Base-by-base conservation (phyloP, 495 filamentous ascomycete species). In the Hypomontagnella submonticulosa region DNA sequence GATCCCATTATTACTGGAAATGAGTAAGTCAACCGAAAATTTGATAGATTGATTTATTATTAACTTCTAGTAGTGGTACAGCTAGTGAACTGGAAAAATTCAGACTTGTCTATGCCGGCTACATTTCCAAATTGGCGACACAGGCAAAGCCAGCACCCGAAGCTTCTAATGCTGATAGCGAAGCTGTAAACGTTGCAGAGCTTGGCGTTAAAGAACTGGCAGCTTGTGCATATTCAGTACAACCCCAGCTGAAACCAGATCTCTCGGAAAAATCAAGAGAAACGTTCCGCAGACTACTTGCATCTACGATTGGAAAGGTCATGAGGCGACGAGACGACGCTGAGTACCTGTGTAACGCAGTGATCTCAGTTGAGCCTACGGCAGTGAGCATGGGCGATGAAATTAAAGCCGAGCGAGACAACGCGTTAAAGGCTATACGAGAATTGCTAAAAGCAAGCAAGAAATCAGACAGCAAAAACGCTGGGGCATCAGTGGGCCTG, bases 281-380 rank as follows among this genome's bases (percentile, higher is more conserved):
- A 23, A 77, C 90, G 20, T 89, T 94, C 66, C 85, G 89, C 43
- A 85, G 83, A 52, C 82, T 90, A 11, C 82, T 96, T 46, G 77
- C 78, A 10, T 80, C 81, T 27, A 78, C 81, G 43, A 83, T 96
- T 59, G 85, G 89, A 40, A 88, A 89, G 64, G 78, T 96, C 2
- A 82, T 92, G 16, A 78, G 83, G n/a, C 81, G 85, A n/a, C 80
- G 83, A 16, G 82, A 84, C 47, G 84, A 85, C 44, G 84, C 79
- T 27, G 72, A 71, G 1, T 80, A 79, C 56, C 73, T 84, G 18
- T 85, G 84, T 66, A 68, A 77, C 54, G 76, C 81, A 36, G 76
- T 85, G 16, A 57, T 78, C 40, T 74, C 75, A 7, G 77, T 86
- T 37, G 75, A 82, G 32, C 71, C 78, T 1, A 76, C 80, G 59